These are phyloP conservation scores for Tolypocladium inflatum DNA, from an alignment of 2,329 filamentous ascomycete genomes.

Conservation along the genomic window DNA sequence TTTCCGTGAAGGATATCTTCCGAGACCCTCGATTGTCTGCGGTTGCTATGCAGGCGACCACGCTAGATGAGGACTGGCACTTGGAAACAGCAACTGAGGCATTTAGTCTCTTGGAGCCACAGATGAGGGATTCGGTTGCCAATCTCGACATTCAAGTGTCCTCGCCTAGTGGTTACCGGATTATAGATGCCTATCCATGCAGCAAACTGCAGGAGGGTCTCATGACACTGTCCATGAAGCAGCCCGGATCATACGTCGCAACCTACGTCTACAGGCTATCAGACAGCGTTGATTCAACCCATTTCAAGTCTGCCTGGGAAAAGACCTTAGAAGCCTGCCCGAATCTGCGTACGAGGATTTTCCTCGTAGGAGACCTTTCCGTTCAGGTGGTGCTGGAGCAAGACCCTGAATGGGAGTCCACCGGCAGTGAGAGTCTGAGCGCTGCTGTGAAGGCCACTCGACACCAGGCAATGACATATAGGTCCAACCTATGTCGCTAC, in stretches of 20 bases:
- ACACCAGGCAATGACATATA: too few relatives aligned
- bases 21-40: not conserved
- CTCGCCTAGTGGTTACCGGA: too few relatives aligned
- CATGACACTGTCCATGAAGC: constrained; percentile 19
- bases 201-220: constrained; percentile 27
- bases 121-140: not conserved
- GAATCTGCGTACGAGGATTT: constrained; percentile 4
- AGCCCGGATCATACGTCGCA: constrained; percentile 10
- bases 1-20: not conserved
- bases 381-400: not conserved
- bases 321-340: not conserved
- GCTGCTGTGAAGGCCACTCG: too few relatives aligned
- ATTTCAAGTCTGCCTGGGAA: constrained; percentile 19
- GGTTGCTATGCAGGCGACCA: not conserved
- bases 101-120: constrained; percentile 13
- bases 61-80: too few relatives aligned
- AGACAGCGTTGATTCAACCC: constrained; percentile 8
- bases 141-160: too few relatives aligned
- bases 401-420: not conserved
- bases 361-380: not conserved
- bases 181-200: constrained; percentile 21
- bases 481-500: too few relatives aligned
- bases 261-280: constrained; percentile 19
- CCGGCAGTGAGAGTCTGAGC: not conserved
- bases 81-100: not conserved